Evolutionary conservation across 345 rosid genomes (phyloP), one percentile per base, ranked within the genome.

Genomic region (Citrus glauca): DNA sequence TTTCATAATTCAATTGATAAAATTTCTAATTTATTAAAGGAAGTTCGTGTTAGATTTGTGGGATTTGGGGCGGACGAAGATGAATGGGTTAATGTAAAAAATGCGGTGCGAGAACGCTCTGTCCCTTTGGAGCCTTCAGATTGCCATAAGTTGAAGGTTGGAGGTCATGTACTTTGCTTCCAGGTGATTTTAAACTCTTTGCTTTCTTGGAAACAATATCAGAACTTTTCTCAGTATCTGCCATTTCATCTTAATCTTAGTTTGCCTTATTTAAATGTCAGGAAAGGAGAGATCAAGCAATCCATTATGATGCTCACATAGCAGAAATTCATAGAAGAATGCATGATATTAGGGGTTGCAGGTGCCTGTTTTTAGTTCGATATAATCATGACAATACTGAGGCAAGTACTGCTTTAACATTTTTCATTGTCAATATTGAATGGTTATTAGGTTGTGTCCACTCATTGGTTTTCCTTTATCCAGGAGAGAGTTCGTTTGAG

Each of bases 41-140:
- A 92, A 85, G 91, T 87, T 76, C 91, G 75, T 77, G 90, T 88
- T 71, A 89, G 97, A 89, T 92, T 84, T 82, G 83, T 85, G 76
- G 97, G 94, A 80, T 90, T 84, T 79, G 97, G 97, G 40, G 86
- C 93, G 6, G 91, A 88, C 72, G 93, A 92, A 68, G 94, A 92
- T 80, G 97, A 92, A 72, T 89, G 94, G 94, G 76, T 90, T 24
- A 89, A 83, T 73, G 73, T 90, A 16, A 88, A 86, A 79, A 82
- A 80, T 64, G 88, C 84, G 1, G 86, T 90, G 30, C 86, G 94
- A 57, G 81, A 80, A 27, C 87, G 91, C 32, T 92, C 97, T 55
- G 61, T 90, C 79, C 97, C 94, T 0, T 53, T 88, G 37, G 94
- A 92, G 61, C 82, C 74, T 80, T 84, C 90, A 16, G 93, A 92